These are phyloP conservation scores for Alternaria sp. DNA, from an alignment of 2,329 filamentous ascomycete genomes.

Conservation along the genomic window DNA sequence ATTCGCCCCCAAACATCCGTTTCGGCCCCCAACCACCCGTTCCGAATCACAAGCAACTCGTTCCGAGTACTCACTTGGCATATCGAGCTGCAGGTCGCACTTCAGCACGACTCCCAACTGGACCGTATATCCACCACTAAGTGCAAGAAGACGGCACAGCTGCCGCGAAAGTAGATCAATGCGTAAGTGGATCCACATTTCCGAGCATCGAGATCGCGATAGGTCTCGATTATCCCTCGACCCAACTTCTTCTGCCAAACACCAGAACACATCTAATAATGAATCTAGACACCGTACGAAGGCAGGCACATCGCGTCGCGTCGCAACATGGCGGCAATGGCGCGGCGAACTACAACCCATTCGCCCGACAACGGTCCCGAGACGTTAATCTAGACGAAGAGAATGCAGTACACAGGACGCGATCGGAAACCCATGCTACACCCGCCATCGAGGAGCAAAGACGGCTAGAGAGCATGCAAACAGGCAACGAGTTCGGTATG, in stretches of 20 bases:
- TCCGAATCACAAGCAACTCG: constrained; percentile 9
- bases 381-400: constrained; percentile 38
- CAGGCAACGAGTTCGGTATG: constrained; percentile 36
- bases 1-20: constrained; percentile 9
- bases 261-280: constrained; percentile 17
- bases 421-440: constrained; percentile 31
- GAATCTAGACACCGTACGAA: constrained; percentile 43
- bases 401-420: constrained; percentile 28
- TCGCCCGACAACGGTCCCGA: constrained; percentile 37
- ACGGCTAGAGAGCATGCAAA: constrained; percentile 28
- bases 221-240: neutral
- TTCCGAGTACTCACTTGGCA: neutral
- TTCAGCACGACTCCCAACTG: constrained; percentile 5
- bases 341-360: constrained; percentile 42
- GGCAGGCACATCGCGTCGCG: constrained; percentile 45
- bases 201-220: constrained; percentile 3
- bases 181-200: constrained; percentile 33
- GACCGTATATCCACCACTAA: neutral
- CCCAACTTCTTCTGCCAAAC: neutral
- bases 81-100: constrained; percentile 1
- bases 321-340: constrained; percentile 32
- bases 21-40: constrained; percentile 14
- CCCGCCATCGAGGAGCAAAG: constrained; percentile 35
- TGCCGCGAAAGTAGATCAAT: constrained; percentile 24
- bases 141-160: constrained; percentile 19